Percentiles rank a stretch among this genome's conserved stretches.
Conservation (phyloP, 2,329 filamentous ascomycete species). For the Neopestalotiopsis sp. region DNA sequence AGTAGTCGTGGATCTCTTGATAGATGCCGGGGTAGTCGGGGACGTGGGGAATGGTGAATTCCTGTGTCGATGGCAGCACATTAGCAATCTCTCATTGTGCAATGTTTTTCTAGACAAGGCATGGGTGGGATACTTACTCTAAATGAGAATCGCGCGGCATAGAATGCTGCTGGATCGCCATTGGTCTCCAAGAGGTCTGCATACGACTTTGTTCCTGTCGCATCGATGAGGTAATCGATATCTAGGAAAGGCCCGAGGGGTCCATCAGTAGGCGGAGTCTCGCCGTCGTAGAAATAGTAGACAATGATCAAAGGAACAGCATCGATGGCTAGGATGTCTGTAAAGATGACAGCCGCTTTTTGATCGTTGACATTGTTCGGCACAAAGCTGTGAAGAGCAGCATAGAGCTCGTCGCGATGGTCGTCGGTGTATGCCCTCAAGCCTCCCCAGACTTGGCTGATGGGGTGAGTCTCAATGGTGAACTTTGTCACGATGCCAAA, state of each 20-base stretch:
- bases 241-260: slow-evolving; percentile 40
- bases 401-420: slow-evolving; percentile 35
- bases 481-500: slow-evolving; percentile 41
- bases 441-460: slow-evolving; percentile 44
- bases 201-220: slow-evolving; percentile 24
- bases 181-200: slow-evolving; percentile 26
- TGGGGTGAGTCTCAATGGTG: slow-evolving; percentile 34
- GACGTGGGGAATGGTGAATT: slow-evolving; percentile 32
- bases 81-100: background rate
- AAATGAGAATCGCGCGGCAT: slow-evolving; percentile 24
- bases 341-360: slow-evolving; percentile 38
- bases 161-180: slow-evolving; percentile 21
- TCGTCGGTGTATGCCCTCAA: slow-evolving; percentile 35
- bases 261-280: slow-evolving; percentile 34
- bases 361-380: slow-evolving; percentile 31
- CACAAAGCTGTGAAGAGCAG: slow-evolving; percentile 38
- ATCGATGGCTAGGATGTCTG: slow-evolving; percentile 31
- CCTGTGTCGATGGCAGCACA: slow-evolving; percentile 20
- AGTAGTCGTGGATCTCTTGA: slow-evolving; percentile 38
- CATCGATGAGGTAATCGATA: slow-evolving; percentile 30
- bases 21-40: slow-evolving; percentile 35
- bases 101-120: background rate
- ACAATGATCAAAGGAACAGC: slow-evolving; percentile 29
- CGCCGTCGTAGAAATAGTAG: slow-evolving; percentile 42
- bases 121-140: background rate